These are phyloP conservation scores for Podosphaera leucotricha DNA, from an alignment of 2,329 filamentous ascomycete genomes.

Conservation along the genomic window DNA sequence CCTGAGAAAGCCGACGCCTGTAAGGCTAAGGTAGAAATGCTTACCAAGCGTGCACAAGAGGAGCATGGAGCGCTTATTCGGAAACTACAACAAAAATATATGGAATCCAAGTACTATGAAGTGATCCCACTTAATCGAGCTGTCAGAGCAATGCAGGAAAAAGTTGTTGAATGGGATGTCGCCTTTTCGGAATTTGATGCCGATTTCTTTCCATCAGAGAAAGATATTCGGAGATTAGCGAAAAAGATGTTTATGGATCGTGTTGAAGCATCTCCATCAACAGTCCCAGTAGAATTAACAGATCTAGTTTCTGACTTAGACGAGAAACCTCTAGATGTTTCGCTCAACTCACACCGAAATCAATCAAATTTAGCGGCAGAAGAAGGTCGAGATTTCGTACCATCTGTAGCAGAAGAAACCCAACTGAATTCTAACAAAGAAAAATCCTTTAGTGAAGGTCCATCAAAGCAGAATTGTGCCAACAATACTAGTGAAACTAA, in stretches of 20 bases:
- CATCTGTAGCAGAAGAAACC: constrained; percentile 37
- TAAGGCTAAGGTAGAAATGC: constrained; percentile 52
- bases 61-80: constrained; percentile 53
- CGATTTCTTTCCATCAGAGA: constrained; percentile 82
- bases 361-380: constrained; percentile 27
- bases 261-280: constrained; percentile 56
- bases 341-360: constrained; percentile 9
- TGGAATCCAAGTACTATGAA: constrained; percentile 88
- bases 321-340: constrained; percentile 19
- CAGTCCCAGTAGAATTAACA: constrained; percentile 41
- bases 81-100: constrained; percentile 73
- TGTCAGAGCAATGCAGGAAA: constrained; percentile 75
- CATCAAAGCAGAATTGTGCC: not conserved
- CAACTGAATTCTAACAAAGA: not conserved
- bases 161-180: constrained; percentile 79
- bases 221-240: constrained; percentile 79
- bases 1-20: constrained; percentile 71
- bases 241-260: constrained; percentile 79
- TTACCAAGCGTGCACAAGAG: constrained; percentile 60
- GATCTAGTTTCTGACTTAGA: constrained; percentile 28
- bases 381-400: constrained; percentile 37
- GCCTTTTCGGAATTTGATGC: constrained; percentile 77
- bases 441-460: not conserved
- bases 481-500: constrained; percentile 13
- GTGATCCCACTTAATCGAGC: constrained; percentile 81